These are phyloP conservation scores for Collybia sp. DNA, from an alignment of 768 basidiomycete genomes.

Conservation along the genomic window DNA sequence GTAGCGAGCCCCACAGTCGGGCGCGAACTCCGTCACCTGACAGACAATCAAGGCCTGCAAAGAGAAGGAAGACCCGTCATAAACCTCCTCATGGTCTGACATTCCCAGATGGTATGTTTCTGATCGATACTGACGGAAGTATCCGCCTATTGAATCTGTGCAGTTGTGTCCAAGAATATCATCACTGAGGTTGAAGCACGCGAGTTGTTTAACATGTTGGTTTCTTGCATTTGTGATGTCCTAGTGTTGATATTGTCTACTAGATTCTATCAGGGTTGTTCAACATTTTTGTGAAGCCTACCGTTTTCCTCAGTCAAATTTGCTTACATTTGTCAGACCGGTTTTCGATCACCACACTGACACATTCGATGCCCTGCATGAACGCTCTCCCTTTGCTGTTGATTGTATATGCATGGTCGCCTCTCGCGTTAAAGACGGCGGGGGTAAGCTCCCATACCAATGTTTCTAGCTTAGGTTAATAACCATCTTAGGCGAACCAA, in stretches of 20 bases:
- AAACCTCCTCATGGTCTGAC: slow-evolving; percentile 50
- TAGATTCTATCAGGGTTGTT: slow-evolving; percentile 92
- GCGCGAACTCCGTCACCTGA: slow-evolving; percentile 72
- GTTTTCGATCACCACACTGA: slow-evolving; percentile 83
- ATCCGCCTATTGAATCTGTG: slow-evolving; percentile 8
- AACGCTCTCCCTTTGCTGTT: slow-evolving; percentile 90
- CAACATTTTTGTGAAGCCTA: slow-evolving; percentile 56
- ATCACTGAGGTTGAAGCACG: slow-evolving; percentile 81
- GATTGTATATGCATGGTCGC: slow-evolving; percentile 94
- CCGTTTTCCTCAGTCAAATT: slow-evolving; percentile 14
- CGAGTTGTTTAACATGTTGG: slow-evolving; percentile 81
- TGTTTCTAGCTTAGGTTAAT: slow-evolving; percentile 1
- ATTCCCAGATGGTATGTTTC: slow-evolving; percentile 69
- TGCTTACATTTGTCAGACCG: slow-evolving; percentile 36
- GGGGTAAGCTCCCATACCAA: slow-evolving; percentile 45
- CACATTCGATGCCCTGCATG: slow-evolving; percentile 81
- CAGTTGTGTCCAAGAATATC: slow-evolving; percentile 82
- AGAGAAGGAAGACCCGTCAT: slow-evolving; percentile 70
- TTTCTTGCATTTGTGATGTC: slow-evolving; percentile 10
- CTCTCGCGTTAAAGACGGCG: slow-evolving; percentile 85
- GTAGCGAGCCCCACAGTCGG: slow-evolving; percentile 72
- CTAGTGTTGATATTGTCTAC: slow-evolving; percentile 10
- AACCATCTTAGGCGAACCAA: slow-evolving; percentile 51
- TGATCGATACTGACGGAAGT: slow-evolving; percentile 2
- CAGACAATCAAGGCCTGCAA: slow-evolving; percentile 60